A percentile compares a stretch with the other conserved stretches of the same genome.
Conservation (phyloP, 257 asterid genomes). For the Fraxinus pennsylvanica region DNA sequence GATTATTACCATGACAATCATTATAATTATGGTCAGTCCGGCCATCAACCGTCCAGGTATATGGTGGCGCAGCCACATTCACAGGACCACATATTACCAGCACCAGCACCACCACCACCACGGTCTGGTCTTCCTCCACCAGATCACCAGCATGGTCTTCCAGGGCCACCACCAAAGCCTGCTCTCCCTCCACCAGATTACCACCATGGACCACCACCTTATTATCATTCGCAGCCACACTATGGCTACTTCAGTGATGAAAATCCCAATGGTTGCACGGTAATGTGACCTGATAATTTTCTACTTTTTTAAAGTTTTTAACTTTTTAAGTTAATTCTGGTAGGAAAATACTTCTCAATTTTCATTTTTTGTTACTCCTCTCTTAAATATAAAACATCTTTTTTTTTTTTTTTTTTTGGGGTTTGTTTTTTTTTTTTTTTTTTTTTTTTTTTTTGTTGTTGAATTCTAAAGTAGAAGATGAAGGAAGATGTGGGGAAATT, state of each 20-base stretch:
- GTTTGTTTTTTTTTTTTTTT: too few relatives aligned
- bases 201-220: conserved; percentile 17
- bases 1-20: conserved; percentile 8
- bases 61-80: background rate
- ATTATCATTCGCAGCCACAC: conserved; percentile 16
- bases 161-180: conserved; percentile 15
- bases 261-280: conserved; percentile 42
- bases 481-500: too few relatives aligned
- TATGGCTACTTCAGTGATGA: conserved; percentile 35
- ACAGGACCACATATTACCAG: background rate
- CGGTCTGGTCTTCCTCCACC: conserved; percentile 22
- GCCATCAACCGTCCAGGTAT: background rate
- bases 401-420: too few relatives aligned
- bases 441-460: too few relatives aligned
- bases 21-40: conserved; percentile 5
- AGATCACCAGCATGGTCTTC: conserved; percentile 21
- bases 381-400: too few relatives aligned
- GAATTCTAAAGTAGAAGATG: too few relatives aligned
- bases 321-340: background rate
- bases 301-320: background rate
- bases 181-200: conserved; percentile 27
- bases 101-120: conserved; percentile 30
- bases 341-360: too few relatives aligned
- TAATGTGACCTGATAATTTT: conserved; percentile 24
- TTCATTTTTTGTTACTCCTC: too few relatives aligned